Base-by-base conservation (phyloP, 306 rosid genomes). In the Echinosophora koreensis region DNA sequence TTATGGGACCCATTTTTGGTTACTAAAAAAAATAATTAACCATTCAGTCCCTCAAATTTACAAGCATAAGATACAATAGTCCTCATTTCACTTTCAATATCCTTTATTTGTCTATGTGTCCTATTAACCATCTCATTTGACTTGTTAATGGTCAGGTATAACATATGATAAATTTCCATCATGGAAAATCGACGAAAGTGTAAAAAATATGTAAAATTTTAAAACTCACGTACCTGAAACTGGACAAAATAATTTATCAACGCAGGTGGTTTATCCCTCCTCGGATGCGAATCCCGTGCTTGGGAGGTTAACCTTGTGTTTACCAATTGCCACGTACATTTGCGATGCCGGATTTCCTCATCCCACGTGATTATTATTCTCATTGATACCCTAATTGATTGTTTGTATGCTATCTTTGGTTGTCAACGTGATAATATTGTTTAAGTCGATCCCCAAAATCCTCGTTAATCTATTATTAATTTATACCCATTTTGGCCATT, bases 271-370 rank as follows among this genome's bases (percentile, higher is more conserved):
- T 80, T 69, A 83, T 81, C 54, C 66, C 76, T 42, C n/a, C 1
- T 10, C 0, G 1, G 42, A 70, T 78, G 81, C 84, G 61, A 35
- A 79, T 82, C 47, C 8, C 52, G 18, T 17, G 71, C 3, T 3
- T 38, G 57, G 2, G 41, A 32, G 52, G 75, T 74, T 70, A 82
- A 49, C 32, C 46, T 55, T 51, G 59, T 49, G 54, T 3, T 22
- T 22, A 22, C 22, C 22, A 22, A 1, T 30, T 69, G 64, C 65
- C 86, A 27, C 59, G 76, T 81, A 82, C n/a, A 3, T 1, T 49
- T 51, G 42, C 84, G 63, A 17, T 1, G 85, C 73, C 82, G 69
- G 52, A 15, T 83, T 81, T 88, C 86, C 91, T 63, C 85, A 30
- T 77, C 77, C 71, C 84, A 62, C 41, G 69, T 64, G 66, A 60